Conservation (phyloP, 371 early-diverging fungal species). For the Chytridiales sp. region DNA sequence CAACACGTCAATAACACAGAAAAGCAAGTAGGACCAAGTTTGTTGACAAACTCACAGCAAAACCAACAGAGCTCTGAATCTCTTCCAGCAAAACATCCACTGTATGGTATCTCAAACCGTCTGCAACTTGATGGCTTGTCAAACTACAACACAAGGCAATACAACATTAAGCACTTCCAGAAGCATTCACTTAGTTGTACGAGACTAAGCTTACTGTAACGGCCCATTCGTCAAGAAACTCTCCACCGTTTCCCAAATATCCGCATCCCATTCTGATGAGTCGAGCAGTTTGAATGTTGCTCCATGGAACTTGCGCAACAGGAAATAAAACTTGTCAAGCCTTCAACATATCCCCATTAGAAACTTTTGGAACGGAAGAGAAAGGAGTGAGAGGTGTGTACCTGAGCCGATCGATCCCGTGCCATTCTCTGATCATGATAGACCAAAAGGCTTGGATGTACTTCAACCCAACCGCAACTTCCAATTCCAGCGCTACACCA, state of each 20-base stretch:
- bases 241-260: slow-evolving; percentile 58
- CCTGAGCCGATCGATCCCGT: slow-evolving; percentile 82
- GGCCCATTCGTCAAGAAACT: slow-evolving; percentile 66
- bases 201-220: slow-evolving; percentile 56
- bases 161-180: background rate
- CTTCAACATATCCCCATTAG: too few species aligned
- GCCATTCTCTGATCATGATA: slow-evolving; percentile 81
- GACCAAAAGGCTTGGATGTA: slow-evolving; percentile 83
- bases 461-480: slow-evolving; percentile 41
- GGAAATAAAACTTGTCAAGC: slow-evolving; percentile 83
- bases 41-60: too few species aligned
- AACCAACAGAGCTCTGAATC: too few species aligned
- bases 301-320: slow-evolving; percentile 72
- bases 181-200: background rate
- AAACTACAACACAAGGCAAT: slow-evolving; percentile 44
- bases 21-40: too few species aligned
- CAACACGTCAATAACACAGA: too few species aligned
- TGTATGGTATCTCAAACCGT: slow-evolving; percentile 76
- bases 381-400: slow-evolving; percentile 15
- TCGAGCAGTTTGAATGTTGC: slow-evolving; percentile 69
- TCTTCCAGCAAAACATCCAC: slow-evolving; percentile 81
- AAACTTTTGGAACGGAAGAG: too few species aligned
- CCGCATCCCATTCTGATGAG: slow-evolving; percentile 63
- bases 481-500: slow-evolving; percentile 56
- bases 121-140: slow-evolving; percentile 64